phyloP scores from a whole-genome alignment of 139 green algal species.

The Chlamydomonas asymmetrica region DNA sequence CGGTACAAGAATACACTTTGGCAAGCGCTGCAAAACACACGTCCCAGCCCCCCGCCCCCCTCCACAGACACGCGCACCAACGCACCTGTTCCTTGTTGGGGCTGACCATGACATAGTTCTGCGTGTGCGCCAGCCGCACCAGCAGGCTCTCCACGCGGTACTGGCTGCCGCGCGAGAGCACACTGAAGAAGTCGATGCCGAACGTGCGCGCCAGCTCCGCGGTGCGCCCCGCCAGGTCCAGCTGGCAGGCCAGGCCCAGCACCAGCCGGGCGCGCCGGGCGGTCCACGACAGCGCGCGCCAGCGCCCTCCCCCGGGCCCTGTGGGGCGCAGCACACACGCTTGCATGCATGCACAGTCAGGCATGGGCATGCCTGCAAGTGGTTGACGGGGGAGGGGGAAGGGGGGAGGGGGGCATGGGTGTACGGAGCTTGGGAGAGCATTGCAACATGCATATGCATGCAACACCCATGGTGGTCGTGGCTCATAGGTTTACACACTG shows the following conservation, averaged over 20 bases:
- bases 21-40: neutral
- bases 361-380: too few relatives aligned
- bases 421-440: too few relatives aligned
- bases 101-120: conserved; percentile 90
- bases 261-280: conserved; percentile 55
- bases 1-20: neutral
- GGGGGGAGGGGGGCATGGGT: too few relatives aligned
- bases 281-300: conserved; percentile 50
- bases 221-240: conserved; percentile 90
- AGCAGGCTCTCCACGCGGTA: conserved; percentile 96
- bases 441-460: too few relatives aligned
- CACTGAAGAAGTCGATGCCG: conserved; percentile 95
- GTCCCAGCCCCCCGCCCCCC: neutral
- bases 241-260: conserved; percentile 81
- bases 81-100: conserved; percentile 76
- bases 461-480: too few relatives aligned
- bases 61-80: too few relatives aligned
- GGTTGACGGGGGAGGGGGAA: too few relatives aligned
- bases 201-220: conserved; percentile 89
- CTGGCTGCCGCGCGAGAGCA: conserved; percentile 82
- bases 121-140: conserved; percentile 86
- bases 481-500: too few relatives aligned
- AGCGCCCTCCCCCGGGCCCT: conserved; percentile 51
- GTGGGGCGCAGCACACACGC: neutral
- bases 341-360: too few relatives aligned